Conservation (phyloP, 257 asterid species). For the Fraxinus americana region DNA sequence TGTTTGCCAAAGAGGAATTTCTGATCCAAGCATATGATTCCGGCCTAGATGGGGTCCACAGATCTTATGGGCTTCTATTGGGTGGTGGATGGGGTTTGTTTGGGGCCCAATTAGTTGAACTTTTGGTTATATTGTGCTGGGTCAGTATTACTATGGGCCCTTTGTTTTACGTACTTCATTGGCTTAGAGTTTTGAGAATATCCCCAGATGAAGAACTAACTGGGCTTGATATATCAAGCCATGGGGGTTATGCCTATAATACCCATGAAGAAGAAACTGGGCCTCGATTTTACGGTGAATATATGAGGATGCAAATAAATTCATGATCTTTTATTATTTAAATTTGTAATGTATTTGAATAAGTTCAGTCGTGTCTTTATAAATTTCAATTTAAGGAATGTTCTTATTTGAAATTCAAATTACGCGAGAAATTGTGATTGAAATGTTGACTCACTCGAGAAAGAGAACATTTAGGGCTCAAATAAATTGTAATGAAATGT, state of each 20-base stretch:
- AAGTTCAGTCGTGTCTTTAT: background rate
- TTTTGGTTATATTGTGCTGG: conserved; percentile 49
- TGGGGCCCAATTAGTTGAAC: conserved; percentile 57
- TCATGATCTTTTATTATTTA: background rate
- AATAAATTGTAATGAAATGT: too few relatives aligned
- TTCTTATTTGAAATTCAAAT: too few relatives aligned
- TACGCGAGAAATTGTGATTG: too few relatives aligned
- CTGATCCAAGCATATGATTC: conserved; percentile 46
- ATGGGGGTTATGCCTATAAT: conserved; percentile 66
- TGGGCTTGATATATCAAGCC: conserved; percentile 64
- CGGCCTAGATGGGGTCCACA: conserved; percentile 31
- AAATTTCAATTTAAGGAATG: background rate
- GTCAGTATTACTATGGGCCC: conserved; percentile 72
- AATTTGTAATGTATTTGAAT: background rate
- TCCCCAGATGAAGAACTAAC: conserved; percentile 62
- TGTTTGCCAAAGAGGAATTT: conserved; percentile 54
- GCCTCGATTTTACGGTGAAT: conserved; percentile 52
- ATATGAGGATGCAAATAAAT: conserved; percentile 40
- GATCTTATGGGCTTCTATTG: conserved; percentile 50
- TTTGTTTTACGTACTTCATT: conserved; percentile 52
- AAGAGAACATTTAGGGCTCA: too few relatives aligned
- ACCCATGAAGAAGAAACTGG: conserved; percentile 49
- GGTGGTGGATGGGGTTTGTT: conserved; percentile 70
- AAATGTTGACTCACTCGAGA: too few relatives aligned
- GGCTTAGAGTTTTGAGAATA: conserved; percentile 50